A percentile compares a stretch with the other conserved stretches of the same genome.
Evolutionary conservation across 2,329 filamentous ascomycete species (phyloP).

Genomic region (Phialophora chinensis): DNA sequence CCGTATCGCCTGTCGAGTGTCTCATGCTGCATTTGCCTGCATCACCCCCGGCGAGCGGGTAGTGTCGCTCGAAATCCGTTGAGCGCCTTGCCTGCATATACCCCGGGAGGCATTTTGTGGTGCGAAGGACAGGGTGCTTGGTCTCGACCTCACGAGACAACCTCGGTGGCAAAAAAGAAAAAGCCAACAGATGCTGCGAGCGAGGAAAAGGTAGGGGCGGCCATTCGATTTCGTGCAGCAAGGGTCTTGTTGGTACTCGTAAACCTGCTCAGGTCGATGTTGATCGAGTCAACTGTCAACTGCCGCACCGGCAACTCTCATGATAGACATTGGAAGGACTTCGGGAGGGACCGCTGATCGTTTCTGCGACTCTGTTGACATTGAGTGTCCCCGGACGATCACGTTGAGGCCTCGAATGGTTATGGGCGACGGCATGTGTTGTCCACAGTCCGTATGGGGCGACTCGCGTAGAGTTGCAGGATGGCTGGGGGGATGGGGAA

Average conservation of each 20-base stretch:
- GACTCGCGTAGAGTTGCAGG: background rate
- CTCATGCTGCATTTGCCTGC: background rate
- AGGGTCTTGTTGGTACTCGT: background rate
- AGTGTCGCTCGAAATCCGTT: background rate
- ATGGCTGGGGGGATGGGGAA: background rate
- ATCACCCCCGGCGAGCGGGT: background rate
- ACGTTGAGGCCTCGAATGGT: background rate
- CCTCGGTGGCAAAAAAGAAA: background rate
- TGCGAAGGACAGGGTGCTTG: background rate
- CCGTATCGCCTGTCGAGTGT: background rate
- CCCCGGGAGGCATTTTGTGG: background rate
- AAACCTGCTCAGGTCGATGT: background rate
- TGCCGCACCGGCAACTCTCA: background rate
- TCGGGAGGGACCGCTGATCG: background rate
- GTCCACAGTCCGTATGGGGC: background rate
- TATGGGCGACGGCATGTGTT: background rate
- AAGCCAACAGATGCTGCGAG: background rate
- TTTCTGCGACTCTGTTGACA: background rate
- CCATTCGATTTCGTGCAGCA: background rate
- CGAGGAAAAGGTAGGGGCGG: background rate
- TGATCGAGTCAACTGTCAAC: background rate
- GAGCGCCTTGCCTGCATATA: background rate
- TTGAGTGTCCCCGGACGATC: background rate
- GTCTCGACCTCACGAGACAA: background rate
- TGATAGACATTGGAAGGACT: background rate